Conservation (phyloP, 2,329 filamentous ascomycete genomes). For the Trichoderma arundinaceum region DNA sequence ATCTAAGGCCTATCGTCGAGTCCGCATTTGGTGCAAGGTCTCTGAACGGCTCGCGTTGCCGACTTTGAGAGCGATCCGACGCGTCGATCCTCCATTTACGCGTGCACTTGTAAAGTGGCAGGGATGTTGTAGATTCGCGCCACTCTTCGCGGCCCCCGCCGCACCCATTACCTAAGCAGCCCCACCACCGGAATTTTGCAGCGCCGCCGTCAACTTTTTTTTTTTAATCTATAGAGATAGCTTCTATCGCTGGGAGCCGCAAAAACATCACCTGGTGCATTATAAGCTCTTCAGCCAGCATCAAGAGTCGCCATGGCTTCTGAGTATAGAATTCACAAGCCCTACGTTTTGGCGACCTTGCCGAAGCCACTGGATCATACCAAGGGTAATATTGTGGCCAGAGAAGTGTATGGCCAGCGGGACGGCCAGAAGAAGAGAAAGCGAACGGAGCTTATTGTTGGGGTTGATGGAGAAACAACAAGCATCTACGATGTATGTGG, state of each 20-base stretch:
- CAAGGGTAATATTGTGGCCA: constrained; percentile 59
- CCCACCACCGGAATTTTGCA: constrained; percentile 46
- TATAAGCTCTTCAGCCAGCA: background rate
- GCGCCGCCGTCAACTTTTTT: constrained; percentile 45
- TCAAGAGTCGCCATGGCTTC: constrained; percentile 55
- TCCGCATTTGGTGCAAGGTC: constrained; percentile 5
- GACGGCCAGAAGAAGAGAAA: constrained; percentile 65
- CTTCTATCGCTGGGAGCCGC: constrained; percentile 36
- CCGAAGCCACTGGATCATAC: constrained; percentile 62
- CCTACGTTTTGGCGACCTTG: constrained; percentile 66
- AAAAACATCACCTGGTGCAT: constrained; percentile 1
- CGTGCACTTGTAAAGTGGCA: constrained; percentile 25
- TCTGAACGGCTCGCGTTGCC: constrained; percentile 5
- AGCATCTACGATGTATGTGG: constrained; percentile 68
- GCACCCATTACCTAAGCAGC: constrained; percentile 33
- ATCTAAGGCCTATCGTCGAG: background rate
- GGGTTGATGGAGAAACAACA: constrained; percentile 68
- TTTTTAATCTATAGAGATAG: constrained; percentile 41
- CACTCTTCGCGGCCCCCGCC: constrained; percentile 34
- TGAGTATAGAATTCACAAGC: constrained; percentile 66
- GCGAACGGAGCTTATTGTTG: constrained; percentile 67
- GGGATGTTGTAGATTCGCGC: constrained; percentile 28
- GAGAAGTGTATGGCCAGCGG: constrained; percentile 66
- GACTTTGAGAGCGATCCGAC: constrained; percentile 17
- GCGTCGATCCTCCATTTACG: constrained; percentile 31